Evolutionary conservation across 2,329 filamentous ascomycete genomes (phyloP).

Genomic region (Colletotrichum tropicicola): DNA sequence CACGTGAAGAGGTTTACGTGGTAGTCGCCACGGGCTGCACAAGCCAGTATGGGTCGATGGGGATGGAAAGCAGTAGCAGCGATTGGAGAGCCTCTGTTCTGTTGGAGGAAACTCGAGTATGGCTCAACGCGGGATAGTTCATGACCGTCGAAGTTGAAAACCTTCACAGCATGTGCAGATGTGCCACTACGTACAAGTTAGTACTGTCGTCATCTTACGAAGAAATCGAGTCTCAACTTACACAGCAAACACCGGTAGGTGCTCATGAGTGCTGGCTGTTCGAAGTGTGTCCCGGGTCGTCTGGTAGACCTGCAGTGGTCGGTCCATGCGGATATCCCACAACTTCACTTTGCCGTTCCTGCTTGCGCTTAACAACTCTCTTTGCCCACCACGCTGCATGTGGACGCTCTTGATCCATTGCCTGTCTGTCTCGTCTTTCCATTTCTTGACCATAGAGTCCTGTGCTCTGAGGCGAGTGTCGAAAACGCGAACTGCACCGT

Average conservation of each 20-base stretch:
- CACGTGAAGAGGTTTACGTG: slow-evolving; percentile 91
- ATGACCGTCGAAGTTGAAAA: slow-evolving; percentile 87
- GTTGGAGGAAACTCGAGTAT: slow-evolving; percentile 86
- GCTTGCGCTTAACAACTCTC: slow-evolving; percentile 90
- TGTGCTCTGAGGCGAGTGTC: slow-evolving; percentile 86
- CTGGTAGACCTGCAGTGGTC: slow-evolving; percentile 76
- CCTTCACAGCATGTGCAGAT: slow-evolving; percentile 86
- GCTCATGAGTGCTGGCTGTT: slow-evolving; percentile 92
- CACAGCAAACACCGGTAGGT: slow-evolving; percentile 94
- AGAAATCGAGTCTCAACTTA: slow-evolving; percentile 60
- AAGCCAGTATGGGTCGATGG: slow-evolving; percentile 90
- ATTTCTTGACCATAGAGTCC: slow-evolving; percentile 93
- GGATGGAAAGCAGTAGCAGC: slow-evolving; percentile 94
- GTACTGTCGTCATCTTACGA: slow-evolving; percentile 24
- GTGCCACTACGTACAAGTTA: slow-evolving; percentile 73
- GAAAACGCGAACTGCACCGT: slow-evolving; percentile 93
- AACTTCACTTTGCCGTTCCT: slow-evolving; percentile 93
- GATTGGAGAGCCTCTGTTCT: slow-evolving; percentile 83
- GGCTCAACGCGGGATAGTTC: slow-evolving; percentile 87
- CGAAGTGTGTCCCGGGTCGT: slow-evolving; percentile 82
- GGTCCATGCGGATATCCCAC: slow-evolving; percentile 94
- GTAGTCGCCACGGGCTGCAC: slow-evolving; percentile 84
- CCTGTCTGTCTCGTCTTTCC: slow-evolving; percentile 86
- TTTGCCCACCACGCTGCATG: slow-evolving; percentile 93
- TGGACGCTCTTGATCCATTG: slow-evolving; percentile 97